Base-by-base conservation (phyloP, 2,329 filamentous ascomycete species). In the Penicillium concentricum region DNA sequence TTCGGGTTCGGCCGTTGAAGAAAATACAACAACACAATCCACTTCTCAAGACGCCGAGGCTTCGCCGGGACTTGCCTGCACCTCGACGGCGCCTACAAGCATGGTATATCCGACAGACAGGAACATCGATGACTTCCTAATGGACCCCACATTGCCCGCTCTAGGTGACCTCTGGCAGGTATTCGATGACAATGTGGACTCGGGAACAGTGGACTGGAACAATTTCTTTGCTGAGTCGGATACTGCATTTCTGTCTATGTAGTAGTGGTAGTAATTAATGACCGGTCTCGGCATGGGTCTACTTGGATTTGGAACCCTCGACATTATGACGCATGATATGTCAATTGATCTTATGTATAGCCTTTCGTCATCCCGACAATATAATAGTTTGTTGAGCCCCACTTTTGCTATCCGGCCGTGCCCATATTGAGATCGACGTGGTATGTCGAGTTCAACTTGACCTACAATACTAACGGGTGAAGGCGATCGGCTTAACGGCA, bases 141-240 rank as follows among this genome's bases (percentile, higher is more conserved):
- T 42, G 12, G 57, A 67, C 26, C 43, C 56, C 15, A 54, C 46
- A 20, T 50, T 64, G 37, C 44, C 60, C 22, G 50, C 30, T 16
- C 56, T 63, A 5, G 57, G 64, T 55, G 57, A 65, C 5, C 38
- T 65, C 8, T 68, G 63, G 61, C 51, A 67, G 43, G 52, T 56
- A n/a, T 67, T 67, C 39, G 61, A 62, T 49, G 51, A 56, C 12
- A 57, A 51, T 37, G 57, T 60, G 46, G 63, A 64, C 24, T 41
- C 59, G 3, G 49, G 54, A 16, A 39, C 43, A 20, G 41, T 67
- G 4, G 60, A 67, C 45, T 68, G 61, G 64, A 60, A 56, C 18
- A 47, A 54, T 15, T 44, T 67, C 16, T 56, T 67, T 24, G 44
- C 41, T 4, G 63, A 66, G 18, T 46, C 65, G 4, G 65, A 68